Percentiles rank a stretch among this genome's conserved stretches.
Evolutionary conservation across 1,284 basidiomycete genomes (phyloP).

Genomic region (Boletus nobilissimus): DNA sequence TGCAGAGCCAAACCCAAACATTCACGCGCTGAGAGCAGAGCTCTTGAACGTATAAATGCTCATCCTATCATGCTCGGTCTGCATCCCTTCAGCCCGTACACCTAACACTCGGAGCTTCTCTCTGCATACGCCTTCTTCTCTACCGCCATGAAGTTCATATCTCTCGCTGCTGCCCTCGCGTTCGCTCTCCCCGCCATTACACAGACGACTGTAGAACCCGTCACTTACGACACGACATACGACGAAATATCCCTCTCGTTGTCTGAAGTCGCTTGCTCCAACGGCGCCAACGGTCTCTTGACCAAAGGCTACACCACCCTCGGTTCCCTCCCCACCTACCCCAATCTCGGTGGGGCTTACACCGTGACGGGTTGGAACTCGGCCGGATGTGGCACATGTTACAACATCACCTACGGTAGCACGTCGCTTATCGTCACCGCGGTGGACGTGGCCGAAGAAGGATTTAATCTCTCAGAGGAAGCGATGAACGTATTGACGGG

Average conservation of each 20-base stretch:
- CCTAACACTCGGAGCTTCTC: neutral
- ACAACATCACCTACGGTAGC: slow-evolving; percentile 41
- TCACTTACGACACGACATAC: slow-evolving; percentile 51
- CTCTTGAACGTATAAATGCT: slow-evolving; percentile 31
- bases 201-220: slow-evolving; percentile 15
- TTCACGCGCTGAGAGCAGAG: neutral
- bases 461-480: slow-evolving; percentile 50
- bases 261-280: slow-evolving; percentile 58
- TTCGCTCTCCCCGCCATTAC: slow-evolving; percentile 32
- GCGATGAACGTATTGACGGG: slow-evolving; percentile 51
- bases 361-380: slow-evolving; percentile 41
- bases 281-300: slow-evolving; percentile 53
- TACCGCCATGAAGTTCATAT: slow-evolving; percentile 32
- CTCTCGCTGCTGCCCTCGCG: slow-evolving; percentile 21
- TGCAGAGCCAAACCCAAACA: neutral
- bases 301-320: slow-evolving; percentile 50
- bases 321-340: slow-evolving; percentile 59
- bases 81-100: neutral
- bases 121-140: neutral
- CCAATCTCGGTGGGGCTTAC: slow-evolving; percentile 40
- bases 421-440: slow-evolving; percentile 43
- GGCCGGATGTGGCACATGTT: slow-evolving; percentile 47
- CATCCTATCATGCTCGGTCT: neutral
- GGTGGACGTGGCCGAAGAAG: slow-evolving; percentile 45
- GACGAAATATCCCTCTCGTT: slow-evolving; percentile 50